Conservation (phyloP, 208 protist species). For the Leishmania turanica region DNA sequence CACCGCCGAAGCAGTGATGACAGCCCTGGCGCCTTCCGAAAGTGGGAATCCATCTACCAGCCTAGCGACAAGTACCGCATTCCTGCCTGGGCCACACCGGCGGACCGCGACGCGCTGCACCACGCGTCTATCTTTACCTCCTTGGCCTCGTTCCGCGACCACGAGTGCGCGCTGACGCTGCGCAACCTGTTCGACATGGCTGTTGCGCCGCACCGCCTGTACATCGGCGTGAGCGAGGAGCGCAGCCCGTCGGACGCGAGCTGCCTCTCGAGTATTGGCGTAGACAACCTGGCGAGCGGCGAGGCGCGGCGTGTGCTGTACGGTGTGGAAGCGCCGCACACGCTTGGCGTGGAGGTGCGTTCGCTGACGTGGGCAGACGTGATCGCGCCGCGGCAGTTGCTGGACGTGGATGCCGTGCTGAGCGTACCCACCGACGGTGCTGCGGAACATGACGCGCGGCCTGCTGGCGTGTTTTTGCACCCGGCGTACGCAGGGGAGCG, state of each 20-base stretch:
- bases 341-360: conserved; percentile 9
- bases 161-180: conserved; percentile 86
- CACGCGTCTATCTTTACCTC: conserved; percentile 89
- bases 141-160: conserved; percentile 86
- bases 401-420: not conserved
- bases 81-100: conserved; percentile 28
- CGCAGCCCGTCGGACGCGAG: conserved; percentile 29
- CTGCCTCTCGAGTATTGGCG: conserved; percentile 29
- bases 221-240: conserved; percentile 88
- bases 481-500: conserved; percentile 28
- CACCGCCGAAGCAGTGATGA: not conserved
- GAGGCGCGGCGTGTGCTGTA: conserved; percentile 32
- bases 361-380: conserved; percentile 27
- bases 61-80: conserved; percentile 24
- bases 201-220: conserved; percentile 58
- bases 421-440: not conserved
- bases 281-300: not conserved
- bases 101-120: conserved; percentile 33
- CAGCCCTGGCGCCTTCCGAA: not conserved
- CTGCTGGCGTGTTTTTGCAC: conserved; percentile 30
- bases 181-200: conserved; percentile 66
- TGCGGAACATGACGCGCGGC: not conserved
- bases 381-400: not conserved
- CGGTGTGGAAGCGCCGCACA: conserved; percentile 15
- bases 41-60: conserved; percentile 33